These are phyloP conservation scores for Sporobolomyces phaffii DNA, from an alignment of 768 basidiomycete genomes.

Conservation along the genomic window DNA sequence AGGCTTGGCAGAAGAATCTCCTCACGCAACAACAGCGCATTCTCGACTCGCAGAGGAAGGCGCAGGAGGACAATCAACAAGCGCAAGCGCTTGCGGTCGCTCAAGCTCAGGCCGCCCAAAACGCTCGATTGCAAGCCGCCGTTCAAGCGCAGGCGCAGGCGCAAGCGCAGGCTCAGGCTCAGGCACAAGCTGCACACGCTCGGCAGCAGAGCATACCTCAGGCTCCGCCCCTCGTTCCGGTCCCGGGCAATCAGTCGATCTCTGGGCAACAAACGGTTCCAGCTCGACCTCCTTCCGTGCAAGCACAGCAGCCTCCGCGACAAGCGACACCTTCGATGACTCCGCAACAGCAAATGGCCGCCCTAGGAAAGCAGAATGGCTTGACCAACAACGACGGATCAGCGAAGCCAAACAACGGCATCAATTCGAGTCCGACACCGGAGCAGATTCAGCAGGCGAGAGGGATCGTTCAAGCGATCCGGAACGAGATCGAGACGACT, in stretches of 20 bases:
- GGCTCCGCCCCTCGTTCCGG: not conserved
- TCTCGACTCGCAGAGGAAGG: slow-evolving; percentile 23
- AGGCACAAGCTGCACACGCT: slow-evolving; percentile 1
- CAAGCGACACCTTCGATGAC: slow-evolving; percentile 9
- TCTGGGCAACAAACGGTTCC: not conserved
- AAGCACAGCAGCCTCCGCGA: not conserved
- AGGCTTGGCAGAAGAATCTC: slow-evolving; percentile 32
- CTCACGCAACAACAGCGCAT: slow-evolving; percentile 20
- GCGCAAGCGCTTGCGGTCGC: slow-evolving; percentile 10
- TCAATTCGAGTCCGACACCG: slow-evolving; percentile 18
- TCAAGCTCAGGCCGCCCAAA: not conserved
- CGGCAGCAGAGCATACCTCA: slow-evolving; percentile 4
- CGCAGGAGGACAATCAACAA: slow-evolving; percentile 23
- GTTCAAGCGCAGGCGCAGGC: slow-evolving; percentile 5
- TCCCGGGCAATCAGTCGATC: not conserved
- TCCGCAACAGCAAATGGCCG: slow-evolving; percentile 15
- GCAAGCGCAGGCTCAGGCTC: slow-evolving; percentile 20
- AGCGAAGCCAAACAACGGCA: not conserved
- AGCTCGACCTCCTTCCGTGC: not conserved
- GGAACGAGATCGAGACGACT: slow-evolving; percentile 1
- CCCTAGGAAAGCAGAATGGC: slow-evolving; percentile 1
- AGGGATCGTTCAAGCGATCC: not conserved
- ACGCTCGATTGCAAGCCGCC: slow-evolving; percentile 6
- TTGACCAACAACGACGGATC: not conserved
- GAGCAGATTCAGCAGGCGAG: slow-evolving; percentile 32